Conservation (phyloP, 352 stramenopile genomes). For the Pythium brachiatum region DNA sequence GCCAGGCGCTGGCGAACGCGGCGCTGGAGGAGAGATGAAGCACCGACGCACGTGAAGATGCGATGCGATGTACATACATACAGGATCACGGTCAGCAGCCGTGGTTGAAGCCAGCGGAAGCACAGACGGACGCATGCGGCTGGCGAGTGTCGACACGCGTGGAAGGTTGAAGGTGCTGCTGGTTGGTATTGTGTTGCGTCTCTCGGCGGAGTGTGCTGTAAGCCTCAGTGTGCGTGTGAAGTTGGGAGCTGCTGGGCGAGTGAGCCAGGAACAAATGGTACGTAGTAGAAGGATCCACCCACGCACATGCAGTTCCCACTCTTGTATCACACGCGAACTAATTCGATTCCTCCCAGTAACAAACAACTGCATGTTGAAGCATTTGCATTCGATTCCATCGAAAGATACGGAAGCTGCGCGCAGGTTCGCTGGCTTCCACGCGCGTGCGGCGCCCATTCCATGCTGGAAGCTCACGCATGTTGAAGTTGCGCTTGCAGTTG, state of each 20-base stretch:
- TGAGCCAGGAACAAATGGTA: background rate
- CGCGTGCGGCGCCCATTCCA: constrained; percentile 3
- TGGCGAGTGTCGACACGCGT: constrained; percentile 1
- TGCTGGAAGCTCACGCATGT: constrained; percentile 16
- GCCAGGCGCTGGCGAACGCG: constrained; percentile 1
- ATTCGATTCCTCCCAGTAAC: too few species aligned
- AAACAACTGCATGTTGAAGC: constrained; percentile 1
- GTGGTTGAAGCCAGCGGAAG: too few species aligned
- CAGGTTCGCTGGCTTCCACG: constrained; percentile 8
- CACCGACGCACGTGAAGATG: background rate
- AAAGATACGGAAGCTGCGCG: background rate
- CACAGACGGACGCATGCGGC: too few species aligned
- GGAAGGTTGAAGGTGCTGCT: too few species aligned
- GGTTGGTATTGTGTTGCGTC: background rate
- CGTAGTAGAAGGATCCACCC: background rate
- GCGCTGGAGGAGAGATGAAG: constrained; percentile 1
- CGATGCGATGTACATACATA: background rate
- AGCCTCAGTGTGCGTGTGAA: background rate
- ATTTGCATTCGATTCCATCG: background rate
- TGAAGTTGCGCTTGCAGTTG: constrained; percentile 30
- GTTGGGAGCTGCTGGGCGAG: background rate
- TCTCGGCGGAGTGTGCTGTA: background rate
- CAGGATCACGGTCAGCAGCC: background rate
- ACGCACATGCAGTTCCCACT: too few species aligned
- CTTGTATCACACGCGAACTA: background rate